Base-by-base conservation (phyloP, 495 filamentous ascomycete genomes). In the Lichina pygmaea region DNA sequence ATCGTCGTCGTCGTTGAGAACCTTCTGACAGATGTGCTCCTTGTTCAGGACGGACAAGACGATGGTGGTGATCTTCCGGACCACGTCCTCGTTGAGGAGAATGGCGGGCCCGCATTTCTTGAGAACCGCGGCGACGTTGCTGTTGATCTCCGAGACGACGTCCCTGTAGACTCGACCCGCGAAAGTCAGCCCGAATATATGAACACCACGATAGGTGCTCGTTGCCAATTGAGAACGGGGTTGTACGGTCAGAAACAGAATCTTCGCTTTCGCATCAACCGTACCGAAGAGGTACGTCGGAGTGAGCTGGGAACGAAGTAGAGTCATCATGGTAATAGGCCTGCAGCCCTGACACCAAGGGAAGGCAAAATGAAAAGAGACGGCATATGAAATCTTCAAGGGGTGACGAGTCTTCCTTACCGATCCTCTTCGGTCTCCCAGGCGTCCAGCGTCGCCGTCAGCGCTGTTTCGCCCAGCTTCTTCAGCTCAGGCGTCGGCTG, bases 261-360 rank as follows among this genome's bases (percentile, higher is more conserved):
- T 81, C 10, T 39, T 39, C 81, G 83, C 64, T 64, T 92, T 89
- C 73, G 69, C 84, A 84, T 77, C 86, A 93, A 71, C 63, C 72
- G 70, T 79, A 73, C 63, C 24, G 2, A 36, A 55, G 63, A 68
- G 67, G 65, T 65, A 80, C 73, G 72, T 95, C 77, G 78, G 78
- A 93, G 86, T 93, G 86, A 94, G 85, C 84, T 94, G 85, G 85
- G 86, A 86, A 81, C 82, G 81, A 73, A 63, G 60, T 60, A 61
- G 71, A 60, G 62, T 93, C 82, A 93, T 95, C 85, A 86, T 85
- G 57, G 58, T 52, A 54, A 52, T 42, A 34, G 55, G 54, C 15
- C 47, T 32, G 36, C 11, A 7, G 50, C 31, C 49, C 49, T 46
- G 46, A 34, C 44, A n/a, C 38, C 41, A 44, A 42, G 41, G 47